Evolutionary conservation across 2,329 filamentous ascomycete genomes (phyloP), one percentile per base, ranked within the genome.

Genomic region (Paecilomyces fulvus): DNA sequence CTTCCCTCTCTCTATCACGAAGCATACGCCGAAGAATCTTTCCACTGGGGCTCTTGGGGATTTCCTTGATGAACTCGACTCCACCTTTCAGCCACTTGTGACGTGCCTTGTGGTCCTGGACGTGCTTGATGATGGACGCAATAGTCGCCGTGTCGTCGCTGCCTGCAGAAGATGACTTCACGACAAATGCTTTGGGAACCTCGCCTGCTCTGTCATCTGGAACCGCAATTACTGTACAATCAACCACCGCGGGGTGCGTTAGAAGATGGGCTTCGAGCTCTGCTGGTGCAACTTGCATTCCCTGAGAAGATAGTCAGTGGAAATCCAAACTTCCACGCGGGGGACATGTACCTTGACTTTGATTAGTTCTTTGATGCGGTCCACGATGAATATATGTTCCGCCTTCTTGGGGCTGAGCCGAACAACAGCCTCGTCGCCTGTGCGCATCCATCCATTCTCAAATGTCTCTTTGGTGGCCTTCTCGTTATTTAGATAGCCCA

Each of bases 401-500:
- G 86, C 76, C 2, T 89, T 90, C 2, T 78, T 76, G 0, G 83
- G 79, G 7, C 83, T 77, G 64, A 82, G 80, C 2, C 81, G 79
- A 10, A 95, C 76, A 2, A 92, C 77, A 0, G 87, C 90, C 69
- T 95, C 89, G 64, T 96, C 92, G 5, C 92, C 92, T 0, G 92
- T 96, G 46, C 82, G 83, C 79, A 95, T 84, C 83, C 90, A 94
- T n/a, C 79, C 79, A 61, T 91, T 85, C 1, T 85, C 78, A 65
- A 90, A 96, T 0, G 91, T 94, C 68, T 95, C 90, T 53, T 81
- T 79, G 20, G 86, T 95, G 2, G 92, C 90, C 65, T 88, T 86
- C 49, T 88, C 85, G 66, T 96, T 95, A 74, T 95, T 88, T 54
- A 95, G 75, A 64, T 96, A 96, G 0, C 92, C 92, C 0, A 96